Percentiles rank a stretch among this genome's conserved stretches.
Conservation (phyloP, 805 yeast species). For the Teunomyces funiuensis region DNA sequence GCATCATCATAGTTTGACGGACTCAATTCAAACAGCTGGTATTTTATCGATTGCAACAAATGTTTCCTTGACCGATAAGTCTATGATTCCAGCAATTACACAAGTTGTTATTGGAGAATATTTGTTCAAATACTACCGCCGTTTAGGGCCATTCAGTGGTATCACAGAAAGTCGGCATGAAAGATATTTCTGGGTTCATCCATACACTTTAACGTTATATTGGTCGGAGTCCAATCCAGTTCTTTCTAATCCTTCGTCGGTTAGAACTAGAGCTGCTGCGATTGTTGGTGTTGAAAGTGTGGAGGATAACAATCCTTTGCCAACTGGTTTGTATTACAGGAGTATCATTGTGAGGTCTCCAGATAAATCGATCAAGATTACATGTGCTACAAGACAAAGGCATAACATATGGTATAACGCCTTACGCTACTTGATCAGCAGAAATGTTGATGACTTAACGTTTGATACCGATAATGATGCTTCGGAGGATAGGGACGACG, state of each 20-base stretch:
- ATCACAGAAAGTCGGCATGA: conserved; percentile 83
- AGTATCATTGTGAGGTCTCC: conserved; percentile 75
- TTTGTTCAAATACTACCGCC: conserved; percentile 79
- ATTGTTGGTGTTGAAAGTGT: conserved; percentile 77
- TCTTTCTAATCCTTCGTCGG: conserved; percentile 61
- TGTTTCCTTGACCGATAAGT: conserved; percentile 64
- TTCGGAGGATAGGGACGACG: conserved; percentile 14
- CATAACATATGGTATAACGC: conserved; percentile 93
- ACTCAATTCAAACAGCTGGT: conserved; percentile 34
- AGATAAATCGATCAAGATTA: conserved; percentile 66
- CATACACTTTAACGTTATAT: conserved; percentile 84
- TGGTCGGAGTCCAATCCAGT: conserved; percentile 88
- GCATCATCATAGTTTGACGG: conserved; percentile 30
- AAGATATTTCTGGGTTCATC: conserved; percentile 95
- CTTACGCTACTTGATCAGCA: conserved; percentile 67
- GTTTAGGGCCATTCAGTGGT: conserved; percentile 69
- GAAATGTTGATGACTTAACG: conserved; percentile 58
- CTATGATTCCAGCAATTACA: conserved; percentile 81
- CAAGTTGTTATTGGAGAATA: conserved; percentile 94
- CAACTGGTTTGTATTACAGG: conserved; percentile 85
- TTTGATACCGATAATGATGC: conserved; percentile 37
- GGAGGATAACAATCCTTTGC: conserved; percentile 81
- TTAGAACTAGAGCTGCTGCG: conserved; percentile 75
- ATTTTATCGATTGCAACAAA: conserved; percentile 53
- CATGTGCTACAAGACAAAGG: conserved; percentile 83